Base-by-base conservation (phyloP, 257 asterid genomes). In the Forsythia suspensa region DNA sequence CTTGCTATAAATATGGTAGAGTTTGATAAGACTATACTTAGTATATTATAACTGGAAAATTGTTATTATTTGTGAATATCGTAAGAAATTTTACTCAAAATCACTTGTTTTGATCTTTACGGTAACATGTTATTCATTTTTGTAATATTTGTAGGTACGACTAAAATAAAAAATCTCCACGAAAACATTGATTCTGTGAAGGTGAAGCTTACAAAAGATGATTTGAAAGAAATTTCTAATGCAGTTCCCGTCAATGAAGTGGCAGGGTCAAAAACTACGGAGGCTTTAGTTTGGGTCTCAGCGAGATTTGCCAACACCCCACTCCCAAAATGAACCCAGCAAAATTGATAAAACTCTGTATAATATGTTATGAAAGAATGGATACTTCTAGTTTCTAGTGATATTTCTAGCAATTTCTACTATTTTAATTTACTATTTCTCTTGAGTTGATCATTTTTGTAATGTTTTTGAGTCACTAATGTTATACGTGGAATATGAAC, bases 231-330 rank as follows among this genome's bases (percentile, higher is more conserved):
- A 85, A 34, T 89, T 16, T 67, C 73, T 13, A 85, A 82, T 43
- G 92, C 87, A 61, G 90, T 88, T 44, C 86, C 87, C 4, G 34
- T 10, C n/a, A 70, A 76, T 76, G 88, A 88, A 77, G 94, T 86
- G 67, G 96, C 90, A 37, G 93, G 95, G 61, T 76, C 9, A 37
- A 83, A 76, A 12, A 52, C 61, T 52, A 73, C 72, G 2, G 91
- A 80, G 12, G 81, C 70, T 48, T 71, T 87, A 24, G 72, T 65
- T 70, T 66, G 65, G 0, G 52, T 82, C 40, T 77, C 92, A 7
- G 87, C 80, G 81, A 81, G 44, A 74, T 90, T 78, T 79, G 87
- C 90, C 5, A 70, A 83, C 78, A 90, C 95, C 2, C 93, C 95
- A 11, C 85, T 44, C 18, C 89, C 85, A 73, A 84, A 77, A 48